Conservation (phyloP, 2,329 filamentous ascomycete genomes). For the Catunica adiposa region DNA sequence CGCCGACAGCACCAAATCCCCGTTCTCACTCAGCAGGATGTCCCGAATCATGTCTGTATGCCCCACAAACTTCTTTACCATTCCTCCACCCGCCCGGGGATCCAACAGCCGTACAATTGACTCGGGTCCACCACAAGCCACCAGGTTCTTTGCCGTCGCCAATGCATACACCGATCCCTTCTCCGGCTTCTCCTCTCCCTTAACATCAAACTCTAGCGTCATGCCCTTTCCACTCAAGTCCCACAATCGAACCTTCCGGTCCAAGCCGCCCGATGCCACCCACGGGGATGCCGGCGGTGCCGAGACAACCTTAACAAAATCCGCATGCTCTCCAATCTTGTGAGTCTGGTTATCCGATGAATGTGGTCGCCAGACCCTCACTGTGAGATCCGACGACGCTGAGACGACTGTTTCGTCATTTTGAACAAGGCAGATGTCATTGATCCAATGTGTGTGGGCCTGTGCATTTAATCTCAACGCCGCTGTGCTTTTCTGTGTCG, state of each 20-base stretch:
- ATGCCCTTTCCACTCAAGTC: slow-evolving; percentile 79
- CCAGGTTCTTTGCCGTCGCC: slow-evolving; percentile 58
- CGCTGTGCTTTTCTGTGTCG: slow-evolving; percentile 27
- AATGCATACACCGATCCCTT: slow-evolving; percentile 95
- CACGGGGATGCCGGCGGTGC: slow-evolving; percentile 52
- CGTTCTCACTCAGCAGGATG: slow-evolving; percentile 74
- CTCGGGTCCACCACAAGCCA: slow-evolving; percentile 88
- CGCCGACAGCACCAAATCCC: slow-evolving; percentile 81
- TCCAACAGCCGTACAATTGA: slow-evolving; percentile 89
- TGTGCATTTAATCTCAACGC: slow-evolving; percentile 45
- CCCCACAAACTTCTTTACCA: slow-evolving; percentile 89
- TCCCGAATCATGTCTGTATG: slow-evolving; percentile 90
- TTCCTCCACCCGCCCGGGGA: slow-evolving; percentile 69
- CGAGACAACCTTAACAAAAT: slow-evolving; percentile 91
- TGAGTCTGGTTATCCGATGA: slow-evolving; percentile 34
- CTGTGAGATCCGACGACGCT: slow-evolving; percentile 82
- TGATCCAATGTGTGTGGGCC: slow-evolving; percentile 92
- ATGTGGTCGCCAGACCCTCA: slow-evolving; percentile 79
- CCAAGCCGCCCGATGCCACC: slow-evolving; percentile 87
- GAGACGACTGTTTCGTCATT: slow-evolving; percentile 68
- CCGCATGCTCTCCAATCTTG: slow-evolving; percentile 80
- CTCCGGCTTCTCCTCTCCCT: slow-evolving; percentile 64
- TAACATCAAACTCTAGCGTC: slow-evolving; percentile 69
- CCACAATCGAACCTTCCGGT: slow-evolving; percentile 86
- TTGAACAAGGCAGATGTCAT: slow-evolving; percentile 71